A percentile compares a stretch with the other conserved stretches of the same genome.
phyloP scores from a whole-genome alignment of 2,329 filamentous ascomycete species.

The Beauveria scarabaeidicola region DNA sequence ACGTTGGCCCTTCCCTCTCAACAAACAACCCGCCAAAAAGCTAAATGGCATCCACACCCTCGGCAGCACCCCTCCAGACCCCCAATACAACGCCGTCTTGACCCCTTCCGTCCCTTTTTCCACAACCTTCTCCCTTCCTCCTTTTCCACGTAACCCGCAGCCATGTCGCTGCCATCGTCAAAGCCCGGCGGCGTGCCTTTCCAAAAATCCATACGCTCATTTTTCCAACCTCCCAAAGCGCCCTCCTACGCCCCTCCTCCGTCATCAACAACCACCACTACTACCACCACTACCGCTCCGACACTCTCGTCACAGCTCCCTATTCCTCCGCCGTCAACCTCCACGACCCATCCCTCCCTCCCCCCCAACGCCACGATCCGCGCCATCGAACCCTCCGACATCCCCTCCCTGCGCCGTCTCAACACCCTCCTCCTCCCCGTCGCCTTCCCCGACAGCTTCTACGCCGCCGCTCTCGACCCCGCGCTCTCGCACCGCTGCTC shows the following conservation, averaged over 20 bases:
- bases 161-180: conserved; percentile 33
- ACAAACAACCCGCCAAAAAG: background rate
- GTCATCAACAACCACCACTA: conserved; percentile 16
- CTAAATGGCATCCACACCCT: conserved; percentile 1
- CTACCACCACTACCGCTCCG: conserved; percentile 13
- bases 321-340: conserved; percentile 13
- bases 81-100: background rate
- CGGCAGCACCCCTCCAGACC: background rate
- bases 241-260: conserved; percentile 29
- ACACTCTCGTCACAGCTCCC: conserved; percentile 13
- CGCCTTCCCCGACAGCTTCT: conserved; percentile 56
- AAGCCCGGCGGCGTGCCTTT: conserved; percentile 19
- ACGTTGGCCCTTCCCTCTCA: background rate
- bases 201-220: conserved; percentile 54
- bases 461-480: conserved; percentile 44
- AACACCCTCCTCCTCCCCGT: conserved; percentile 57
- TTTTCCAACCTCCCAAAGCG: conserved; percentile 46
- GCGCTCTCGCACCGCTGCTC: conserved; percentile 45
- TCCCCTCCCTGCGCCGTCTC: conserved; percentile 53
- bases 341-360: conserved; percentile 24
- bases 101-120: background rate
- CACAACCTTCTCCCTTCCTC: background rate
- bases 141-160: background rate
- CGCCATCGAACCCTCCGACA: conserved; percentile 39
- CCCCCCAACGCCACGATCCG: conserved; percentile 45